Conservation (phyloP, 768 basidiomycete genomes). For the Kwoniella newhampshirensis region DNA sequence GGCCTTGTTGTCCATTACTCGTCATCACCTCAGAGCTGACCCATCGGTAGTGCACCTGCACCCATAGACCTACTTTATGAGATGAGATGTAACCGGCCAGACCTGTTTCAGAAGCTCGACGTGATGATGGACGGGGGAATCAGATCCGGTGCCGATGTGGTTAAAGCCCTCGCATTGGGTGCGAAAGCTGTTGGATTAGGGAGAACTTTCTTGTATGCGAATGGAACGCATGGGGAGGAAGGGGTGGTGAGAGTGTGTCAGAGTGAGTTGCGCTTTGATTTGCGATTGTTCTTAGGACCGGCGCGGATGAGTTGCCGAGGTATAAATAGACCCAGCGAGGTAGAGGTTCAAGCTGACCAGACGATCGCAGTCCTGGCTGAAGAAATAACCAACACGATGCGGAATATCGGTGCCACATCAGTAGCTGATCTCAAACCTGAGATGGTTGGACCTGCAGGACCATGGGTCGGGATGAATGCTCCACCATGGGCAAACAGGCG, state of each 20-base stretch:
- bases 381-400: conserved; percentile 51
- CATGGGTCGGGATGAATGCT: conserved; percentile 43
- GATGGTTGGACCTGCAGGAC: conserved; percentile 48
- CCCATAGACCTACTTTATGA: conserved; percentile 67
- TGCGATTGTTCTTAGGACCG: not conserved
- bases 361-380: conserved; percentile 49
- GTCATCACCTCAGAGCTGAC: not conserved
- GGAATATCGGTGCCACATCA: conserved; percentile 38
- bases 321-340: too few relatives aligned
- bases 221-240: conserved; percentile 54
- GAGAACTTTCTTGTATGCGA: conserved; percentile 55
- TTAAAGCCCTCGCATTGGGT: conserved; percentile 80
- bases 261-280: conserved; percentile 39
- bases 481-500: conserved; percentile 21
- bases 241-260: conserved; percentile 49
- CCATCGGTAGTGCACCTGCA: conserved; percentile 35
- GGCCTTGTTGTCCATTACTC: not conserved
- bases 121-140: conserved; percentile 88
- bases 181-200: conserved; percentile 55
- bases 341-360: too few relatives aligned
- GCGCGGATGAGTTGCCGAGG: too few relatives aligned
- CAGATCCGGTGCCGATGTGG: conserved; percentile 77
- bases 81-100: conserved; percentile 71
- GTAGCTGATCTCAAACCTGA: conserved; percentile 50
- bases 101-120: conserved; percentile 57